These are phyloP conservation scores for Ocimum tenuiflorum DNA, from an alignment of 257 asterid species.

Conservation along the genomic window DNA sequence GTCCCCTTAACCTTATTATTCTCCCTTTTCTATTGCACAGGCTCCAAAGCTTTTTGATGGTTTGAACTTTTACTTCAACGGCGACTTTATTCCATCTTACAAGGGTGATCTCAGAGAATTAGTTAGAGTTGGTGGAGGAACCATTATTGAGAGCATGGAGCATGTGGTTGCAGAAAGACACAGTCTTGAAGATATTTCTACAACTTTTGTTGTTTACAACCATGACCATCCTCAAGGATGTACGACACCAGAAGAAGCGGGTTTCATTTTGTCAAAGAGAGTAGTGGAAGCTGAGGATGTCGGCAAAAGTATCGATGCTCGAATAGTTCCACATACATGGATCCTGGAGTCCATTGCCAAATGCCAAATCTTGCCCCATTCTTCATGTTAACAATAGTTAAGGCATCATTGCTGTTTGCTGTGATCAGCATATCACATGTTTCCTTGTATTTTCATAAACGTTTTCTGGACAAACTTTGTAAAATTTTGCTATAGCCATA, in stretches of 20 bases:
- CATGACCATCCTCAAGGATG: constrained; percentile 33
- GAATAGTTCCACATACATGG: constrained; percentile 72
- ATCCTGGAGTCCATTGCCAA: constrained; percentile 84
- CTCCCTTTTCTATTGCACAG: constrained; percentile 27
- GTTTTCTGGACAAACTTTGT: no score
- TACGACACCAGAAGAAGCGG: constrained; percentile 26
- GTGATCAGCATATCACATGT: no score
- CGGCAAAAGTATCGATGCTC: constrained; percentile 30
- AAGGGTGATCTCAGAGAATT: constrained; percentile 50
- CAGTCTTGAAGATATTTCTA: constrained; percentile 7
- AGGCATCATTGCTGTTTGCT: no score
- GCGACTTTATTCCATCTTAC: constrained; percentile 57
- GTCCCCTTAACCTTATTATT: no score
- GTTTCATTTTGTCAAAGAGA: no score
- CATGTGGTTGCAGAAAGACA: constrained; percentile 18
- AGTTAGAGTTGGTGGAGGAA: constrained; percentile 67
- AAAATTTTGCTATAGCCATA: no score
- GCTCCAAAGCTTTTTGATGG: constrained; percentile 67
- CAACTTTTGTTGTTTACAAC: constrained; percentile 45
- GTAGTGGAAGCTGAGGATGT: constrained; percentile 37
- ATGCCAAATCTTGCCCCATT: constrained; percentile 36
- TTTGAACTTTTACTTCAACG: constrained; percentile 47
- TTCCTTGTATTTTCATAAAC: no score
- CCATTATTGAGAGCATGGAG: constrained; percentile 34
- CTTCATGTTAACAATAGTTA: no score